These are phyloP conservation scores for Boletus subparvulus DNA, from an alignment of 768 basidiomycete genomes.

Conservation along the genomic window DNA sequence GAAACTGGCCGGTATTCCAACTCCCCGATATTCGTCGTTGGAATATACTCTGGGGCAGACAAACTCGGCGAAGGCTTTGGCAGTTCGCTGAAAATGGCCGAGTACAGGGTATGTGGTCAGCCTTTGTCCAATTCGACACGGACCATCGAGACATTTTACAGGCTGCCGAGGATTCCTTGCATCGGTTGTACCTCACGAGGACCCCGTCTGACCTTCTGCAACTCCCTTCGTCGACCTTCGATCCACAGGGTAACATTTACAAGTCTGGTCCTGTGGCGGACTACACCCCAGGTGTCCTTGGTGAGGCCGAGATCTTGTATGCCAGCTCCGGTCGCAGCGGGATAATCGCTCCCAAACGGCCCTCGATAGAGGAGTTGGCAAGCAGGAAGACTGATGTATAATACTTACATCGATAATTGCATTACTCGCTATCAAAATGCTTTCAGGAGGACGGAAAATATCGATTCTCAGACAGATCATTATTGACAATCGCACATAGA, in stretches of 20 bases:
- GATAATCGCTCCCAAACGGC: constrained; percentile 33
- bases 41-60: constrained; percentile 79
- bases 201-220: constrained; percentile 66
- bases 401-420: constrained; percentile 29
- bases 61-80: constrained; percentile 96
- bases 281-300: constrained; percentile 56
- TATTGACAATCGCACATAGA: no score
- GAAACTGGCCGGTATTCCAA: constrained; percentile 86
- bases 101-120: constrained; percentile 68
- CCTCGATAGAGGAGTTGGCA: constrained; percentile 25
- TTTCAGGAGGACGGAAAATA: not conserved
- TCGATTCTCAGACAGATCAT: not conserved
- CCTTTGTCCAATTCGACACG: not conserved
- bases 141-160: constrained; percentile 25
- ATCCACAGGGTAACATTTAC: constrained; percentile 56
- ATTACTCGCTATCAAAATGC: constrained; percentile 16
- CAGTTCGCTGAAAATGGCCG: constrained; percentile 90
- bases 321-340: constrained; percentile 64
- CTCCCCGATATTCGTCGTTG: constrained; percentile 94
- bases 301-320: constrained; percentile 64
- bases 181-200: constrained; percentile 78
- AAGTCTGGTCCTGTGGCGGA: constrained; percentile 41
- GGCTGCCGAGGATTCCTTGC: constrained; percentile 86
- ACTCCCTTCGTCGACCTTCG: constrained; percentile 76
- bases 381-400: constrained; percentile 26